Percentiles rank a stretch among this genome's conserved stretches.
phyloP scores from a whole-genome alignment of 352 stramenopile genomes.

The Pythium brassicae region DNA sequence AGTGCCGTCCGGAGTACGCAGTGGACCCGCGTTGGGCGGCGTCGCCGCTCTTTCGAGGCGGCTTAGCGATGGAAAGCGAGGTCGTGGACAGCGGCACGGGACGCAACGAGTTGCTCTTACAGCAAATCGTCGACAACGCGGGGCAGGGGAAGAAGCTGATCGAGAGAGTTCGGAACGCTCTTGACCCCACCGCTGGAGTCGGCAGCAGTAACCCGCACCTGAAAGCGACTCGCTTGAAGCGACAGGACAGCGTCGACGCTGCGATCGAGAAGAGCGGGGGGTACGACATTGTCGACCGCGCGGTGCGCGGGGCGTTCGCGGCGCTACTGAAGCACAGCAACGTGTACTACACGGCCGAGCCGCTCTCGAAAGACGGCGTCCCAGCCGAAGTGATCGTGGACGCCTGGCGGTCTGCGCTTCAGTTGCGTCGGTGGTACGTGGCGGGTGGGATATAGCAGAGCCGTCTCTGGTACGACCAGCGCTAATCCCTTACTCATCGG shows the following conservation, averaged over 20 bases:
- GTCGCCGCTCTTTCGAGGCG: conserved; percentile 55
- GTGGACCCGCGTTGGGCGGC: conserved; percentile 43
- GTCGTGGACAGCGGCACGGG: conserved; percentile 2
- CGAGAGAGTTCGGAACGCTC: conserved; percentile 68
- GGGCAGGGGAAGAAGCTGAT: conserved; percentile 76
- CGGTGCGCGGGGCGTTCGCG: conserved; percentile 75
- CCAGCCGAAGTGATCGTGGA: conserved; percentile 69
- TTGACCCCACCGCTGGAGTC: conserved; percentile 44
- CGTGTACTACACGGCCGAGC: conserved; percentile 60
- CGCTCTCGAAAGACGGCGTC: conserved; percentile 50
- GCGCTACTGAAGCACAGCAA: conserved; percentile 82
- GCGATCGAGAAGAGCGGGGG: conserved; percentile 81
- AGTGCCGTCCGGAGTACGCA: conserved; percentile 2
- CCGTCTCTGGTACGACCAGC: neutral
- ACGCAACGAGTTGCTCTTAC: conserved; percentile 52
- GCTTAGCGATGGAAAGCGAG: conserved; percentile 2
- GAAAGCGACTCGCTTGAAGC: conserved; percentile 54
- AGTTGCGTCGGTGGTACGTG: conserved; percentile 74
- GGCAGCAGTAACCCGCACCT: conserved; percentile 57
- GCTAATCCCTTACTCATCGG: conserved; percentile 1
- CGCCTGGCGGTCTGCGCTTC: conserved; percentile 68
- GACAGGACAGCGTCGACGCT: conserved; percentile 81
- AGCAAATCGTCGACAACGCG: conserved; percentile 72
- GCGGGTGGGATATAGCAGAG: neutral
- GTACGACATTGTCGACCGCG: conserved; percentile 76